Base-by-base conservation (phyloP, 345 rosid species). In the Corchorus capsularis region DNA sequence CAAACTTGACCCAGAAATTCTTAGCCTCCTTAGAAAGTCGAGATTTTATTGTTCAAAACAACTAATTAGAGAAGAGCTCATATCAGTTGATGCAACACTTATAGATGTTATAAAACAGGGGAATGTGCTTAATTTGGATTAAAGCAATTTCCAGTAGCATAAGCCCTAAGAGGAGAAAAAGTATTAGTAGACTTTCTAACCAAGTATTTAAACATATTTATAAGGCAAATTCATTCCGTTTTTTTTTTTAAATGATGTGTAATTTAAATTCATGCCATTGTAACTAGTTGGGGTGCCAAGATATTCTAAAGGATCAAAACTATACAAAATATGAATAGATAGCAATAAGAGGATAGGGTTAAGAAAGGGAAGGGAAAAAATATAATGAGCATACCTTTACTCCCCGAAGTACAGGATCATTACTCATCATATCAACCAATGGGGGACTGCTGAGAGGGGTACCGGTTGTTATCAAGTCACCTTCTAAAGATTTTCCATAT, bases 391-490 rank as follows among this genome's bases (percentile, higher is more conserved):
- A 84, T 75, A 95, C 99, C 99, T 95, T 95, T 37, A 92, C 98
- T 69, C 93, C 91, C 71, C 84, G 74, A 57, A 95, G 99, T 77
- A 95, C 80, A 71, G 98, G 97, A 80, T 95, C 99, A 79, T 90
- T 95, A 80, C 98, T 95, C 82, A 95, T 88, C 93, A 95, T 85
- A 80, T 89, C 97, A 81, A 93, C 77, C 74, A 95, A 80, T 19
- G 99, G 99, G 79, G 99, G 98, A 82, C 89, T 88, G 79, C 80
- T 80, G 41, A 95, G 86, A 76, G 98, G 98, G 72, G 90, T 86
- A 15, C 98, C 99, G 56, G 92, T 95, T 64, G 91, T 89, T 69
- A 90, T 77, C 80, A 84, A 81, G 72, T 95, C 97, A 34, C 92
- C 96, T 72, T 90, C 84, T 69, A 85, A 52, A 34, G 87, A 87